Percentiles rank a stretch among this genome's conserved stretches.
phyloP scores from a whole-genome alignment of 345 rosid species.

The Adansonia digitata region DNA sequence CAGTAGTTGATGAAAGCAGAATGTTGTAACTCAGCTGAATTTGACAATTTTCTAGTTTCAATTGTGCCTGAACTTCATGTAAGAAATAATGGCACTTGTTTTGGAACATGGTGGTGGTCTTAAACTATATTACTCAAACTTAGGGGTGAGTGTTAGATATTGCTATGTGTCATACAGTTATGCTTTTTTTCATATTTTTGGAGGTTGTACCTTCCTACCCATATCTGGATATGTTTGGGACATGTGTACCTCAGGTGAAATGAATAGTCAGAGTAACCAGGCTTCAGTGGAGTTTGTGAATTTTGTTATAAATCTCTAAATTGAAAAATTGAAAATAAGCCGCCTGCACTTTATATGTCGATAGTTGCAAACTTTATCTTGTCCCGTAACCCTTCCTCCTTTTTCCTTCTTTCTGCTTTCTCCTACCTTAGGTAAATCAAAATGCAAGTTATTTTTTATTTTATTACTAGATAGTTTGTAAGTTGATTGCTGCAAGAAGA shows the following conservation, averaged over 20 bases:
- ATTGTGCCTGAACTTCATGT: not conserved
- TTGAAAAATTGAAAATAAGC: not conserved
- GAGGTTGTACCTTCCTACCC: too few species aligned
- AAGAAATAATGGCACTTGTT: not conserved
- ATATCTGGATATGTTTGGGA: too few species aligned
- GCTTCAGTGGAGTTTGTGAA: not conserved
- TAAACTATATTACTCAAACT: not conserved
- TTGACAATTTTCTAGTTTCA: not conserved
- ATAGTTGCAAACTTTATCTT: not conserved
- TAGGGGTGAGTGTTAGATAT: too few species aligned
- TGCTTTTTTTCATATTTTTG: too few species aligned
- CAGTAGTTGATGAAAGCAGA: not conserved
- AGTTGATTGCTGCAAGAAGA: not conserved
- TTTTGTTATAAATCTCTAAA: not conserved
- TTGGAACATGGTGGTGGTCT: not conserved
- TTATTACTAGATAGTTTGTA: not conserved
- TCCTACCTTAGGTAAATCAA: not conserved
- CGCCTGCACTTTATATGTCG: not conserved
- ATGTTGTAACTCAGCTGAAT: not conserved
- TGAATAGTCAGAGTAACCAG: too few species aligned
- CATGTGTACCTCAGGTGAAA: too few species aligned
- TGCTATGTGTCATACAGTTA: too few species aligned
- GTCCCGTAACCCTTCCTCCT: not conserved
- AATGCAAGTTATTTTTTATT: not conserved
- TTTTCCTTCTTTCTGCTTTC: not conserved